phyloP scores from a whole-genome alignment of 1,139 yeast genomes.

The Keqinozyma sinolaborantium region DNA sequence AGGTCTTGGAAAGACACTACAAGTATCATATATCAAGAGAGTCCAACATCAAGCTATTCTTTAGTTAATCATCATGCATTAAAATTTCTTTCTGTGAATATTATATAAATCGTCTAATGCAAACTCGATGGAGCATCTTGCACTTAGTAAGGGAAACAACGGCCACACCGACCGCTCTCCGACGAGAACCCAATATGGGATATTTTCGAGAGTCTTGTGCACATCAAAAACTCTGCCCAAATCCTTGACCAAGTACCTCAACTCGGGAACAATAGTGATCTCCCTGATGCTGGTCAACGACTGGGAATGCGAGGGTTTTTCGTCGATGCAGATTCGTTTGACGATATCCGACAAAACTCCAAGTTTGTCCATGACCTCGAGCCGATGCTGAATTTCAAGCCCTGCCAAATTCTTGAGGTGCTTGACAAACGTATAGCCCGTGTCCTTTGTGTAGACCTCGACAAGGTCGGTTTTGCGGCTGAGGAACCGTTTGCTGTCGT shows the following conservation, averaged over 20 bases:
- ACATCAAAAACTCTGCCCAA: conserved; percentile 74
- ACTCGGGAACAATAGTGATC: conserved; percentile 86
- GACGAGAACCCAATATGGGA: conserved; percentile 84
- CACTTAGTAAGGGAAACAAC: conserved; percentile 76
- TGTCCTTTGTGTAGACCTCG: conserved; percentile 27
- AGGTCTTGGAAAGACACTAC: conserved; percentile 54
- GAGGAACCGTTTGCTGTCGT: conserved; percentile 2
- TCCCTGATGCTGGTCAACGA: conserved; percentile 55
- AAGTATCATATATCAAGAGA: conserved; percentile 62
- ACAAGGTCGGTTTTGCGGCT: conserved; percentile 7
- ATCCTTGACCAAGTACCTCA: conserved; percentile 64
- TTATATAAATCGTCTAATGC: conserved; percentile 75
- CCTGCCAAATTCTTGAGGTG: conserved; percentile 37
- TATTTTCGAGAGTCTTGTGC: conserved; percentile 64
- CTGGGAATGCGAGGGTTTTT: conserved; percentile 69
- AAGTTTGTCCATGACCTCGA: conserved; percentile 72
- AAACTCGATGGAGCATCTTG: conserved; percentile 88
- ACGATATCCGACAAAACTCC: conserved; percentile 72
- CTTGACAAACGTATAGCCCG: conserved; percentile 29
- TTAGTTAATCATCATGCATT: conserved; percentile 21
- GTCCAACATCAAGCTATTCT: conserved; percentile 40
- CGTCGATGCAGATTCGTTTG: conserved; percentile 81
- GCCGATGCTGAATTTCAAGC: conserved; percentile 77
- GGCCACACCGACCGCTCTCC: conserved; percentile 98
- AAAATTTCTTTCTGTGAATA: conserved; percentile 36